Evolutionary conservation across 345 rosid species (phyloP).

Genomic region (Salix udensis): DNA sequence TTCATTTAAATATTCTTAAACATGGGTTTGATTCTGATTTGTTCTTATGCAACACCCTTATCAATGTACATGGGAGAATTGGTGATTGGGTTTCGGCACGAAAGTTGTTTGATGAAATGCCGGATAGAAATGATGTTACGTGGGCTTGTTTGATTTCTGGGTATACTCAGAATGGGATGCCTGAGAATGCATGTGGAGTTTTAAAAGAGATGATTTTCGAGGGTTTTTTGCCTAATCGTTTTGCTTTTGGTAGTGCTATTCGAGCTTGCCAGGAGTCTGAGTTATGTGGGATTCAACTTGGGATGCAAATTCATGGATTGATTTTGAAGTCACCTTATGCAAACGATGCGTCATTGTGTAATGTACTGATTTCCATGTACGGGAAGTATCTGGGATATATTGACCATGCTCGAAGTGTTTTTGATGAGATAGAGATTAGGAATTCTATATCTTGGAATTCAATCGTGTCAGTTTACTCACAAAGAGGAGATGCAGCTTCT

Average conservation of each 20-base stretch:
- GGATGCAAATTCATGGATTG: constrained; percentile 72
- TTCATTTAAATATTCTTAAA: constrained; percentile 48
- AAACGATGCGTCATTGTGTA: constrained; percentile 52
- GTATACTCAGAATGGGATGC: constrained; percentile 46
- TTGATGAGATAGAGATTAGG: constrained; percentile 53
- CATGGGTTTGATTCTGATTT: constrained; percentile 48
- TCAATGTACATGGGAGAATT: constrained; percentile 44
- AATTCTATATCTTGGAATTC: constrained; percentile 74
- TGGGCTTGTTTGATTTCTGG: constrained; percentile 90
- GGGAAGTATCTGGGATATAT: constrained; percentile 45
- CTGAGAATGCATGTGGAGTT: constrained; percentile 43
- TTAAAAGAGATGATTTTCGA: constrained; percentile 54
- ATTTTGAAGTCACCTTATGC: constrained; percentile 49
- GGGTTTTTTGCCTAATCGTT: constrained; percentile 50
- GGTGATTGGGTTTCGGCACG: constrained; percentile 49
- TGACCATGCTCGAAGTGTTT: constrained; percentile 47
- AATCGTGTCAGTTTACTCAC: constrained; percentile 64
- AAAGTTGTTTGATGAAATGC: constrained; percentile 73
- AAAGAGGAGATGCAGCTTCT: constrained; percentile 43
- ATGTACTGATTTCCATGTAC: constrained; percentile 74
- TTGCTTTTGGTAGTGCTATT: constrained; percentile 65
- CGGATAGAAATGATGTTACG: constrained; percentile 56
- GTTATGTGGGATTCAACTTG: constrained; percentile 42
- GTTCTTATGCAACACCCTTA: constrained; percentile 62
- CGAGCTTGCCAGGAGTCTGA: constrained; percentile 64